Conservation (phyloP, 352 stramenopile species). For the Phytophthora europaea region DNA sequence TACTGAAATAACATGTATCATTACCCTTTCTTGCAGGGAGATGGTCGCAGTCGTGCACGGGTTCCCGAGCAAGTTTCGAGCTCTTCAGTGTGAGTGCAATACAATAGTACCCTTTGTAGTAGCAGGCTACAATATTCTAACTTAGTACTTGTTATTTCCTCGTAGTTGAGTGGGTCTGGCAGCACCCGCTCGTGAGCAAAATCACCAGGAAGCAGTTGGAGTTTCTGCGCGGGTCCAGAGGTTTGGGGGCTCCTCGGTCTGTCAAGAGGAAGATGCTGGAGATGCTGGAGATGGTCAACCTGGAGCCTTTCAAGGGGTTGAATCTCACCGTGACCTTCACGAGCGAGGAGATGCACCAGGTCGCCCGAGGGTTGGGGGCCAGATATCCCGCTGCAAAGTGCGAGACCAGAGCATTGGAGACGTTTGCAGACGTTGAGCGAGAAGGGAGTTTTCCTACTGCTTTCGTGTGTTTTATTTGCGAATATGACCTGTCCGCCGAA, state of each 20-base stretch:
- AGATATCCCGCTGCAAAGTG: conserved; percentile 50
- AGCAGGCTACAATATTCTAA: neutral
- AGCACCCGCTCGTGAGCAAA: conserved; percentile 71
- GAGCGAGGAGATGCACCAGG: conserved; percentile 45
- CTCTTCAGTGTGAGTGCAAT: conserved; percentile 68
- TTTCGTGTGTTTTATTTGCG: conserved; percentile 58
- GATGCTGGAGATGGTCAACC: conserved; percentile 70
- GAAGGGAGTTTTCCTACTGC: neutral
- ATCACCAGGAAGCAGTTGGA: conserved; percentile 54
- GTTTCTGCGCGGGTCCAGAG: conserved; percentile 43
- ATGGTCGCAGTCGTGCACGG: conserved; percentile 81
- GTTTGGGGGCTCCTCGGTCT: conserved; percentile 58
- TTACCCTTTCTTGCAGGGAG: conserved; percentile 47
- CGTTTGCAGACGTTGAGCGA: conserved; percentile 14
- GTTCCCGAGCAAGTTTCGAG: conserved; percentile 80
- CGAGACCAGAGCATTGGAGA: conserved; percentile 42
- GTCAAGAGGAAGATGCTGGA: conserved; percentile 81
- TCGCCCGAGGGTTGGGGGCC: conserved; percentile 41
- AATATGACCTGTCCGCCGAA: conserved; percentile 28
- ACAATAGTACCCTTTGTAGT: neutral
- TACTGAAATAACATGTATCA: neutral
- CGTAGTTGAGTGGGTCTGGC: conserved; percentile 83
- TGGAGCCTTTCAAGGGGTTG: conserved; percentile 60
- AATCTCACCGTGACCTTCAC: conserved; percentile 69
- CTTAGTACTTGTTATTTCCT: neutral